Base-by-base conservation (phyloP, 1,284 basidiomycete species). In the Marasmius fiardii region DNA sequence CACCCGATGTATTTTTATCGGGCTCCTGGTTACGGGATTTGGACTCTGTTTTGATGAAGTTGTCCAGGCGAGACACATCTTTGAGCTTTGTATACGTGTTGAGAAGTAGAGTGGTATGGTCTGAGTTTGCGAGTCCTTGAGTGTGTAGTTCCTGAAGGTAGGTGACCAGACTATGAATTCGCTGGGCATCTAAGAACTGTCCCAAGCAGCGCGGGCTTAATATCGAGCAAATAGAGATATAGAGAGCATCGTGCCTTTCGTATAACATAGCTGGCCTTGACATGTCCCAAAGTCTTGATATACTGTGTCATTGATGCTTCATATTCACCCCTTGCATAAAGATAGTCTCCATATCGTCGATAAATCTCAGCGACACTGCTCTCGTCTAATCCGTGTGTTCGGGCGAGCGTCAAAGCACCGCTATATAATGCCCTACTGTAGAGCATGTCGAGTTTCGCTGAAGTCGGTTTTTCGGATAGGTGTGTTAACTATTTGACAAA, bases 81-180 rank as follows among this genome's bases (percentile, higher is more conserved):
- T 94, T 94, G 16, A 97, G 86, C 69, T 99, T 99, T 45, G 96
- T 97, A 71, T 98, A 99, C 34, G 95, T 96, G 68, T 97, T 97
- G 21, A 97, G 81, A 3, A 97, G 80, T 2, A 99, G 84, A 0
- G 97, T 99, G 0, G 95, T 99, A 68, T 98, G 96, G 64, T 99
- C 96, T 0, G 95, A 87, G 65, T 97, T 98, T 10, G 96, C 96
- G 3, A 96, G 83, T 0, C 91, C 90, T 0, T 88, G 79, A 1
- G 91, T 79, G 65, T 99, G 96, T 0, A 99, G 78, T 68, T 97
- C 95, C 79, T 99, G 95, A 1, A 99, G 80, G 68, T 98, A 99
- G 1, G 90, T 92, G 14, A 93, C 95, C 51, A 99, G 87, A 66
- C 95, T 94, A 58, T 93, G 88, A 54, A 98, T 98, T 3, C 96